A percentile compares a stretch with the other conserved stretches of the same genome.
These are phyloP conservation scores for Psidium friedrichsthalianum DNA, from an alignment of 345 rosid genomes.

Conservation along the genomic window DNA sequence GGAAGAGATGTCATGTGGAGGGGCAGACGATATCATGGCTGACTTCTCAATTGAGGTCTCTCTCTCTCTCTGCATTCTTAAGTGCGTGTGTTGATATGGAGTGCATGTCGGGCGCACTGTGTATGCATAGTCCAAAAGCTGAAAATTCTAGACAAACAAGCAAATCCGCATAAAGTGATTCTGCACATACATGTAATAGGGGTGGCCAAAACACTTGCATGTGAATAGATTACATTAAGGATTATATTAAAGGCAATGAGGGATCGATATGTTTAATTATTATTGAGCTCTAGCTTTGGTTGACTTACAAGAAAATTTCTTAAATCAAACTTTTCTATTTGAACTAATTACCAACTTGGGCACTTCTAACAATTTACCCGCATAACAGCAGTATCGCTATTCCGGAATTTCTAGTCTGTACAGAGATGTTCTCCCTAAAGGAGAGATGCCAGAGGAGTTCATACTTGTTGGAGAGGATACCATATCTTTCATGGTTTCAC, in stretches of 20 bases:
- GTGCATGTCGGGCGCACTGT: rapidly evolving
- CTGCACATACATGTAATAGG: too few species aligned
- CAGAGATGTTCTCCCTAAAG: not conserved
- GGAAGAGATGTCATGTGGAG: too few species aligned
- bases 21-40: not conserved
- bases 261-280: not conserved
- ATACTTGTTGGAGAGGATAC: not conserved
- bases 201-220: not conserved
- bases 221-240: not conserved
- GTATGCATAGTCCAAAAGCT: not conserved
- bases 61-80: not conserved
- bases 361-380: not conserved
- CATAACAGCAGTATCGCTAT: not conserved
- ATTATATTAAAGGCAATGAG: not conserved
- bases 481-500: not conserved
- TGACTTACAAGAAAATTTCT: not conserved
- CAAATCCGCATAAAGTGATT: not conserved
- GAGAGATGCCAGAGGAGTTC: not conserved
- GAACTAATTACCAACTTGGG: not conserved
- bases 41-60: not conserved
- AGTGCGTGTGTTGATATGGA: not conserved
- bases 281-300: not conserved
- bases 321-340: not conserved
- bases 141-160: not conserved
- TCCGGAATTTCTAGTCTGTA: rapidly evolving